Evolutionary conservation across 1,284 basidiomycete species (phyloP), one percentile per base, ranked within the genome.

Genomic region (Exobasidium rhododendri): DNA sequence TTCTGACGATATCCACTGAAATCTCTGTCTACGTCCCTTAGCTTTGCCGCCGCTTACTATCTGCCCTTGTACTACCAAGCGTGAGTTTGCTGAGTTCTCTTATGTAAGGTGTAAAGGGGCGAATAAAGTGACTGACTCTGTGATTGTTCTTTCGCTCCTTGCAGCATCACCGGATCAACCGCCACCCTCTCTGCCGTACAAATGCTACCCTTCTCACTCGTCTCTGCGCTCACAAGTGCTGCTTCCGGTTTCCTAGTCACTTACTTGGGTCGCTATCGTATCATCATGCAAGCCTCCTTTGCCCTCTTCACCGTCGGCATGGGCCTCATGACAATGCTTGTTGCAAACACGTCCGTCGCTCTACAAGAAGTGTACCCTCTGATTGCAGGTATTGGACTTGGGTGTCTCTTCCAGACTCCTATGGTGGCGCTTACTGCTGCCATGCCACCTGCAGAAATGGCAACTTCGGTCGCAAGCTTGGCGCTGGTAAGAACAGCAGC

Each of bases 151-250:
- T 22, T 47, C 17, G 35, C 35, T 17, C 17, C 35, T 40, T 31
- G 4, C 29, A 55, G 52, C 29, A 85, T 87, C 0, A 83, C 90
- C 3, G 90, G 90, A 1, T 83, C 88, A 0, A 88, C 87, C 4
- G 88, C 90, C 0, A 89, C 88, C 0, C 83, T 83, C 67, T 85
- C 89, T 24, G 90, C 91, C 64, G 84, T 92, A 10, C 82, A 71
- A 74, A 88, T 90, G 86, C 81, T 92, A 7, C 85, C 91, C 0
- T 92, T 83, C 77, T 89, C 89, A 0, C 83, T 91, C 4, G 86
- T 86, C 1, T 80, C 82, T 50, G 81, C 89, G 0, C 3, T 86
- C 10, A 77, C 86, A 5, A 87, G 89, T 26, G 83, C 85, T 3
- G 2, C 84, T 1, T 82, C 85, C 0, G 91, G 91, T 17, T 71